These are phyloP conservation scores for Ambrosiella cleistominuta DNA, from an alignment of 2,329 filamentous ascomycete species.

Conservation along the genomic window DNA sequence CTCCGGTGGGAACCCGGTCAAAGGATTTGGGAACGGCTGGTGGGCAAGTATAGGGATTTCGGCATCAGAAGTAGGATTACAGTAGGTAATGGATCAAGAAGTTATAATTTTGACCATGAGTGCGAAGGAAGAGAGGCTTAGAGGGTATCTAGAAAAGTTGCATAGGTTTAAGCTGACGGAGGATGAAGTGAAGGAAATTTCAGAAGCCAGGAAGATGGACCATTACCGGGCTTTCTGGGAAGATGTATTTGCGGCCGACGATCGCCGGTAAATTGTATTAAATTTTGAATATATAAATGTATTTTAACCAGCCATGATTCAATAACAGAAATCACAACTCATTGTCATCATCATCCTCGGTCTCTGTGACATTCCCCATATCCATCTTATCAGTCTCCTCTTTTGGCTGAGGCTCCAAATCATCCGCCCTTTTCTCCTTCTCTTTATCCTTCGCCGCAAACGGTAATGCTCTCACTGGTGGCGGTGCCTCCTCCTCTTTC, in stretches of 20 bases:
- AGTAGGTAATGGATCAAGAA: slow-evolving; percentile 44
- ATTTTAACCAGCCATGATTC: background rate
- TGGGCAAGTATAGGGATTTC: slow-evolving; percentile 40
- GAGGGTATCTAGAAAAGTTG: slow-evolving; percentile 34
- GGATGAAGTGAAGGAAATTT: slow-evolving; percentile 39
- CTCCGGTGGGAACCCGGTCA: slow-evolving; percentile 30
- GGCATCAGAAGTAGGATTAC: slow-evolving; percentile 36
- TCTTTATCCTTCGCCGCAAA: slow-evolving; percentile 24
- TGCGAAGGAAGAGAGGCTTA: slow-evolving; percentile 37
- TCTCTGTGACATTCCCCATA: slow-evolving; percentile 17
- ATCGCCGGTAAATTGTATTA: slow-evolving; percentile 24
- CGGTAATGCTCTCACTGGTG: slow-evolving; percentile 27
- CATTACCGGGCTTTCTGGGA: slow-evolving; percentile 44
- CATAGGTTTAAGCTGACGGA: slow-evolving; percentile 40
- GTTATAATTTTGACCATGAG: slow-evolving; percentile 43
- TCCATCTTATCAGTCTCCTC: slow-evolving; percentile 21
- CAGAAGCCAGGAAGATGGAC: slow-evolving; percentile 38
- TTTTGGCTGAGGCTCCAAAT: background rate
- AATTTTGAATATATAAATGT: background rate
- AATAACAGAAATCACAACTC: background rate
- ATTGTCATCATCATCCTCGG: slow-evolving; percentile 23
- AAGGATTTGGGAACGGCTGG: slow-evolving; percentile 32
- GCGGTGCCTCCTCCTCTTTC: slow-evolving; percentile 16
- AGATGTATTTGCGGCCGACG: slow-evolving; percentile 32
- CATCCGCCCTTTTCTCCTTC: slow-evolving; percentile 19